Evolutionary conservation across 345 rosid species (phyloP), one percentile per base, ranked within the genome.

Genomic region (Crucihimalaya himalaica): DNA sequence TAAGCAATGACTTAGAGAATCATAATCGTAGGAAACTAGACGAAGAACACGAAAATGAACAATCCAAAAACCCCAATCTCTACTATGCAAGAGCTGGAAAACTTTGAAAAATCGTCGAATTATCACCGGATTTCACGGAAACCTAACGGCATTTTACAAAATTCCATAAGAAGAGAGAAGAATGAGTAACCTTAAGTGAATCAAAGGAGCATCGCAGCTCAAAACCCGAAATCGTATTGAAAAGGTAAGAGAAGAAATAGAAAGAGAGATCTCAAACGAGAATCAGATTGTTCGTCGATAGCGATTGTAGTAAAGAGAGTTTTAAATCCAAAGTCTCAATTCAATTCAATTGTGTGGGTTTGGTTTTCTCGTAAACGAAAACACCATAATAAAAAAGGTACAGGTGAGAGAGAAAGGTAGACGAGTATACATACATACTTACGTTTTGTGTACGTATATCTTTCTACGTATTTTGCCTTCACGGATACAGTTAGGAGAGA

Each of bases 401-500:
- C 43, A 68, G 74, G 51, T 61, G 79, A 54, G 79, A 69, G 45
- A 68, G 62, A 71, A 55, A 42, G 48, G 71, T 56, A 57, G 75
- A 70, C 29, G 80, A 76, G 13, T 55, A 56, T 77, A 77, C 55
- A 57, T 65, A 77, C 69, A 54, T 68, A 40, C 16, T 27, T 53
- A 12, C 9, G n/a, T 69, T 37, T 4, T 75, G 9, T 61, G 56
- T 61, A 76, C 19, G 75, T 70, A 76, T 63, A 31, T 35, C 15
- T 71, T 56, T 69, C 54, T 76, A 76, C 79, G 79, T 69, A 62
- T 76, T 56, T 66, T 54, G 70, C 79, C 58, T 54, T 76, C 80
- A 71, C 72, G 80, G 80, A 71, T 71, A 77, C 80, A 64, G 80
- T 70, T 70, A 65, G 35, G 80, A 71, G 71, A 76, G 75, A 69